phyloP scores from a whole-genome alignment of 2,329 filamentous ascomycete genomes.

The Xylaria sp. region DNA sequence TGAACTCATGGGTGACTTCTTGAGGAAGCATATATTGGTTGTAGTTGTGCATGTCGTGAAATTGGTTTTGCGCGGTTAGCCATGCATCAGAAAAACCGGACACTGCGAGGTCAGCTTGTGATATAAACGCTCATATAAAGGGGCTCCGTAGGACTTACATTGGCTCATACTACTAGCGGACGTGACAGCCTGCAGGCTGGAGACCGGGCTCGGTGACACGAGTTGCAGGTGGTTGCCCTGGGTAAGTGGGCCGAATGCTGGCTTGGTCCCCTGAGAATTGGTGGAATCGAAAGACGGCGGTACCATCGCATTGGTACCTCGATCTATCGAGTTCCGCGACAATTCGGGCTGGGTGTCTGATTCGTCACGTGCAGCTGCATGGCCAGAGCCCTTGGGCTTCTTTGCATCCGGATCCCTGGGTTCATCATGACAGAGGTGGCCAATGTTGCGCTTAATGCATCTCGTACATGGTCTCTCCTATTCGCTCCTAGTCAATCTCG shows the following conservation, averaged over 20 bases:
- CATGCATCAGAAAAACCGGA: conserved; percentile 85
- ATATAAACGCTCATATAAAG: conserved; percentile 44
- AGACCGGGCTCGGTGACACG: conserved; percentile 76
- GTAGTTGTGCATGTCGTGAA: conserved; percentile 93
- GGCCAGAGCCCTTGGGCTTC: conserved; percentile 76
- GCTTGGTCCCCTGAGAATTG: conserved; percentile 56
- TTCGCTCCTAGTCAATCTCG: conserved; percentile 52
- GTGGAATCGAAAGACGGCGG: conserved; percentile 59
- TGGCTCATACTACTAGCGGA: conserved; percentile 74
- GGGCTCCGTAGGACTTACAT: conserved; percentile 69
- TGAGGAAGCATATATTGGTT: conserved; percentile 95
- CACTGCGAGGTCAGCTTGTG: conserved; percentile 63
- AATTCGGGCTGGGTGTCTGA: conserved; percentile 66
- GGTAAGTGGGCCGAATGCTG: conserved; percentile 59
- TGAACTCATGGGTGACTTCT: conserved; percentile 96
- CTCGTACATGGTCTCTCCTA: conserved; percentile 96
- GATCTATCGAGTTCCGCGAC: conserved; percentile 67
- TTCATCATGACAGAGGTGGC: conserved; percentile 97
- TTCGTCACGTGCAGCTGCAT: conserved; percentile 69
- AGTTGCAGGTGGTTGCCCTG: conserved; percentile 70
- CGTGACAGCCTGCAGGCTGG: conserved; percentile 72
- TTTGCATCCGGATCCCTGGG: conserved; percentile 86
- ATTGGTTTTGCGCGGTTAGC: conserved; percentile 82
- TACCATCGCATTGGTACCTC: conserved; percentile 65
- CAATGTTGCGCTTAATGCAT: conserved; percentile 98